These are phyloP conservation scores for Chaetomiaceae sp. DNA, from an alignment of 2,329 filamentous ascomycete genomes.

Conservation along the genomic window DNA sequence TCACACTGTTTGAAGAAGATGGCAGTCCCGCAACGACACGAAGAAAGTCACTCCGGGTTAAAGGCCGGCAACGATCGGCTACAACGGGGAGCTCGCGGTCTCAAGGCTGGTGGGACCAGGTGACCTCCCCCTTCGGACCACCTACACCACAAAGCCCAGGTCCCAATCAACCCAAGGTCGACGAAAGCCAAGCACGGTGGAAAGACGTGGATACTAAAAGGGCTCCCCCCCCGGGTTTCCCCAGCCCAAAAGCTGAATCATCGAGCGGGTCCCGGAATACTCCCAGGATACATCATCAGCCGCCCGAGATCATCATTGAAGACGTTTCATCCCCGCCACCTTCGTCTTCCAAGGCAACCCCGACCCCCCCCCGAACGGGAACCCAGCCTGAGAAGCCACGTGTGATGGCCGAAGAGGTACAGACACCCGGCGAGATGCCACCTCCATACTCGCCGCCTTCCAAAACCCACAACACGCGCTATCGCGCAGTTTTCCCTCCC, in stretches of 20 bases:
- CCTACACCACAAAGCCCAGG: constrained; percentile 41
- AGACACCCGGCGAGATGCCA: constrained; percentile 39
- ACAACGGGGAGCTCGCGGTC: constrained; percentile 55
- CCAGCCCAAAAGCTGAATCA: constrained; percentile 1
- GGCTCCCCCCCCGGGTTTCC: background rate
- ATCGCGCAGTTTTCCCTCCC: constrained; percentile 56
- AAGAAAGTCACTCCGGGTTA: constrained; percentile 38
- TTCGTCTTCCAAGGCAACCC: constrained; percentile 9
- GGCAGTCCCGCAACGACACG: constrained; percentile 41
- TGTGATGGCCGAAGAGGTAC: constrained; percentile 38
- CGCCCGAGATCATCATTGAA: constrained; percentile 22
- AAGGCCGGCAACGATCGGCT: constrained; percentile 35
- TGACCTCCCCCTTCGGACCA: constrained; percentile 64
- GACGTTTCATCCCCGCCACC: constrained; percentile 15
- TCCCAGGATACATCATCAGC: constrained; percentile 5
- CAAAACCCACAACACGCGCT: constrained; percentile 41
- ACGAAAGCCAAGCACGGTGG: constrained; percentile 39
- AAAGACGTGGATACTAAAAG: constrained; percentile 23
- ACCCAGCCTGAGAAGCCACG: constrained; percentile 37
- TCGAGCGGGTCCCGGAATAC: background rate
- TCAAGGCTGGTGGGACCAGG: constrained; percentile 73
- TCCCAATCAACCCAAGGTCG: constrained; percentile 28
- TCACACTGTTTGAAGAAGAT: constrained; percentile 69
- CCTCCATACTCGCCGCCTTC: constrained; percentile 54
- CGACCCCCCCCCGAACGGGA: constrained; percentile 15